phyloP scores from a whole-genome alignment of 148 eudicot species.

The Talinum fruticosum region DNA sequence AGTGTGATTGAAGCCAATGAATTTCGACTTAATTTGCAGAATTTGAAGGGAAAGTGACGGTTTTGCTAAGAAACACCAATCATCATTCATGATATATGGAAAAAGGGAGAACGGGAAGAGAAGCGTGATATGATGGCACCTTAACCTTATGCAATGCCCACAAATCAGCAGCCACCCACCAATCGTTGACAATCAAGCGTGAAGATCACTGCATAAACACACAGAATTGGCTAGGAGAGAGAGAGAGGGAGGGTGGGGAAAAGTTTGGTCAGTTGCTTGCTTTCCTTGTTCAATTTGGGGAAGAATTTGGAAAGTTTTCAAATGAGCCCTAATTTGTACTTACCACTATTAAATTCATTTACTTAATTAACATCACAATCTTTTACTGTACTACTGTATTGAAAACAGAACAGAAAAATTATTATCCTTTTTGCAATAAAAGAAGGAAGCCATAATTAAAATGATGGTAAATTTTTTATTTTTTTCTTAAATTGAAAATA shows the following conservation, averaged over 20 bases:
- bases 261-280: not conserved
- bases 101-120: not conserved
- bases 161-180: constrained; percentile 8
- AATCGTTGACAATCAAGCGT: constrained; percentile 6
- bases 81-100: not conserved
- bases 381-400: not conserved
- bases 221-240: not conserved
- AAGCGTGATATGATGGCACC: constrained; percentile 14
- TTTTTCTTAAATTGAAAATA: too few species aligned
- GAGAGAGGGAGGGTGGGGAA: not conserved
- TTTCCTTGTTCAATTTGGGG: not conserved
- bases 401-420: not conserved
- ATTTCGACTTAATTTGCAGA: not conserved
- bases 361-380: not conserved
- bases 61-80: constrained; percentile 20
- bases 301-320: not conserved
- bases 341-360: not conserved
- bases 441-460: too few species aligned
- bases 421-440: too few species aligned
- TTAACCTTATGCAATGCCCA: constrained; percentile 14
- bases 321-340: constrained; percentile 1
- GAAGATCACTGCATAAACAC: constrained; percentile 2
- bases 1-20: constrained; percentile 29
- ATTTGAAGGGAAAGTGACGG: constrained; percentile 19
- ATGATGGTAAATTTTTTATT: too few species aligned